A percentile compares a stretch with the other conserved stretches of the same genome.
phyloP scores from a whole-genome alignment of 2,329 filamentous ascomycete species.

The Paecilomyces variotii region DNA sequence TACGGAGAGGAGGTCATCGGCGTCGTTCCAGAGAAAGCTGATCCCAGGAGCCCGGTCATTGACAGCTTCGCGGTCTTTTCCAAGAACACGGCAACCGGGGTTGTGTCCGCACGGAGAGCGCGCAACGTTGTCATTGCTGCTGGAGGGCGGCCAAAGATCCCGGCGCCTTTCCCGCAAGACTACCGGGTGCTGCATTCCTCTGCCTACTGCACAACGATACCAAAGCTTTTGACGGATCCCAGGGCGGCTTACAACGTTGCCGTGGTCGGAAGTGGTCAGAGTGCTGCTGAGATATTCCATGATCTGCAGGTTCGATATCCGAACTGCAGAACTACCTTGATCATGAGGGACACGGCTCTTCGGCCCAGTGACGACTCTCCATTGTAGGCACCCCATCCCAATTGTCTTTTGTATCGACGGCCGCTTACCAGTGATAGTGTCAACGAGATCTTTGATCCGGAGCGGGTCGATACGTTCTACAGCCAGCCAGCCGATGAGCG shows the following conservation, averaged over 20 bases:
- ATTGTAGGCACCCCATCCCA: constrained; percentile 54
- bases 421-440: constrained; percentile 48
- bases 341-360: constrained; percentile 77
- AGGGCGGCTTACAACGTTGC: constrained; percentile 59
- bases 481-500: constrained; percentile 57
- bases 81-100: constrained; percentile 46
- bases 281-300: constrained; percentile 90
- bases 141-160: constrained; percentile 63
- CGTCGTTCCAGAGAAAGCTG: constrained; percentile 53
- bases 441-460: constrained; percentile 93
- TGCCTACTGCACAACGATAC: constrained; percentile 55
- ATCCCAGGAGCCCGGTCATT: constrained; percentile 42
- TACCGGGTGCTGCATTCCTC: constrained; percentile 81
- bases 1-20: constrained; percentile 73
- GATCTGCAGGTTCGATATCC: constrained; percentile 77
- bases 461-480: constrained; percentile 70
- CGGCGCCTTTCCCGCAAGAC: constrained; percentile 58
- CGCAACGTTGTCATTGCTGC: constrained; percentile 55
- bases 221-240: constrained; percentile 30
- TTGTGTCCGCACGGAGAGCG: constrained; percentile 31
- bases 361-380: constrained; percentile 91
- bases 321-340: constrained; percentile 65
- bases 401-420: constrained; percentile 1
- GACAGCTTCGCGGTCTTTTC: constrained; percentile 62
- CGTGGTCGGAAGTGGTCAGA: constrained; percentile 83